Conservation (phyloP, 805 yeast genomes). For the Citeromyces nyonsensis region DNA sequence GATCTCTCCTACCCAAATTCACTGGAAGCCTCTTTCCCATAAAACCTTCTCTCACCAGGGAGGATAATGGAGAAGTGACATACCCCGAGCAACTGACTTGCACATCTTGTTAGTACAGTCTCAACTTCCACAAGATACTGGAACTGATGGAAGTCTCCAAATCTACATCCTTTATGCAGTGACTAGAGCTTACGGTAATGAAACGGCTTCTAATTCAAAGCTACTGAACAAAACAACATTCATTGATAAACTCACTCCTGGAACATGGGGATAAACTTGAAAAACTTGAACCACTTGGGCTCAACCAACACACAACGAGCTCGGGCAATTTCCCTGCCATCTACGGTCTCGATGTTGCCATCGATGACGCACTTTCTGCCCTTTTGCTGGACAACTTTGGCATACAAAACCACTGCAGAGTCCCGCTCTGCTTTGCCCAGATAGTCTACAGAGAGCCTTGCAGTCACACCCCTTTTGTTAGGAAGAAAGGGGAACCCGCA, state of each 20-base stretch:
- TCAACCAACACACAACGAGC: constrained; percentile 68
- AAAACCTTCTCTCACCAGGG: too few species aligned
- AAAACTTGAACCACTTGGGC: constrained; percentile 76
- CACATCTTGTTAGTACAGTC: too few species aligned
- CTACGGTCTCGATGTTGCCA: constrained; percentile 44
- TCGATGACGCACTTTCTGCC: constrained; percentile 76
- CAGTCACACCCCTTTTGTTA: constrained; percentile 79
- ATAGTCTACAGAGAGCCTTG: constrained; percentile 53
- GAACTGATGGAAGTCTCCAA: too few species aligned
- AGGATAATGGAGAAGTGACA: too few species aligned
- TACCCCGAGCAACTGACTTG: too few species aligned
- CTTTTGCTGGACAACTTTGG: constrained; percentile 44
- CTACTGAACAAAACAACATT: too few species aligned
- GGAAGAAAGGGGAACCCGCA: constrained; percentile 82
- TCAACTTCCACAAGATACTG: too few species aligned
- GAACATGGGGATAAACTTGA: constrained; percentile 35
- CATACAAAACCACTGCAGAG: constrained; percentile 49
- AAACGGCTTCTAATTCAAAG: too few species aligned
- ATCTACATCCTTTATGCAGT: too few species aligned
- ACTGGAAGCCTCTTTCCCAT: too few species aligned
- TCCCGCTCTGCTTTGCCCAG: constrained; percentile 42
- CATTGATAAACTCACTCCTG: constrained; percentile 9
- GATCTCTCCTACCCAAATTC: too few species aligned
- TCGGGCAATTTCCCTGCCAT: constrained; percentile 21
- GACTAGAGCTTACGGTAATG: too few species aligned